phyloP scores from a whole-genome alignment of 2,329 filamentous ascomycete species.

The Rasamsonia emersonii region DNA sequence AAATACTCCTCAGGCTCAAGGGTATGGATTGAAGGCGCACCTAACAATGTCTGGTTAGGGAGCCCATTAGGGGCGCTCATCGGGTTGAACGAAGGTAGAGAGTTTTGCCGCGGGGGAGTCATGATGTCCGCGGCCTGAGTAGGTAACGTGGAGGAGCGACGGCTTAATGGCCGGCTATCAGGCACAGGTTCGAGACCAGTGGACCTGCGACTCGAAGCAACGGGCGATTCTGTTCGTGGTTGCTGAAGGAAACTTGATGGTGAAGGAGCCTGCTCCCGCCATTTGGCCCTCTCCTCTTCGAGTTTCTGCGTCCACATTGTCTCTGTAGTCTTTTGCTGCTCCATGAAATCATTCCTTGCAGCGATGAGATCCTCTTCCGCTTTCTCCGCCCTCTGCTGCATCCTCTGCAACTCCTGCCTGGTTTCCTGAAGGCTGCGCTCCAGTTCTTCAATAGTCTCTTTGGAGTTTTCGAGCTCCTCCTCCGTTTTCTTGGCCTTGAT shows the following conservation, averaged over 20 bases:
- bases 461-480: conserved; percentile 69
- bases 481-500: conserved; percentile 60
- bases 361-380: conserved; percentile 57
- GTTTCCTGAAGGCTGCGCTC: conserved; percentile 53
- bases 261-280: conserved; percentile 40
- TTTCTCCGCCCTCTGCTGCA: conserved; percentile 33
- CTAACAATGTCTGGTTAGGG: conserved; percentile 16
- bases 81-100: conserved; percentile 18
- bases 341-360: conserved; percentile 46
- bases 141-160: conserved; percentile 32
- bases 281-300: conserved; percentile 57
- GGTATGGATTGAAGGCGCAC: conserved; percentile 27
- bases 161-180: conserved; percentile 31
- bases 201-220: conserved; percentile 31
- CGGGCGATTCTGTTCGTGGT: conserved; percentile 33
- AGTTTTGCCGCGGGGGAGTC: conserved; percentile 40
- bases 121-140: conserved; percentile 26
- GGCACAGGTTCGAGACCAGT: conserved; percentile 28
- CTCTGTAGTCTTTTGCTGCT: conserved; percentile 53
- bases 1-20: conserved; percentile 43
- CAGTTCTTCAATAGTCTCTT: conserved; percentile 31
- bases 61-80: conserved; percentile 20
- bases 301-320: conserved; percentile 49
- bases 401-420: conserved; percentile 49
- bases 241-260: conserved; percentile 28